phyloP scores from a whole-genome alignment of 148 eudicot species.

The Silene uniflora region DNA sequence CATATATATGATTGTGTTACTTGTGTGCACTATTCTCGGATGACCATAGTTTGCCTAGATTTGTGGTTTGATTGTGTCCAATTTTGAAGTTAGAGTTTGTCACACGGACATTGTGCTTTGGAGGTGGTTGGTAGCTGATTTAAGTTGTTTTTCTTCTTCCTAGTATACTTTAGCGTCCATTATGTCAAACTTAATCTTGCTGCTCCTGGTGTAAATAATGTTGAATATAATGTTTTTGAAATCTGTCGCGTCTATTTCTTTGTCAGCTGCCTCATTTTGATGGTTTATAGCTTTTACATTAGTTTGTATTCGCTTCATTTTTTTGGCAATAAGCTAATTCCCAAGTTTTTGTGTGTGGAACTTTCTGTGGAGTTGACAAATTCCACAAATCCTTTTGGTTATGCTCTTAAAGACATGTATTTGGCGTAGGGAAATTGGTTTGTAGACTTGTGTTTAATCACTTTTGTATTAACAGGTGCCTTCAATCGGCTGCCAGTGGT shows the following conservation, averaged over 20 bases:
- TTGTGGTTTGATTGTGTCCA: not conserved
- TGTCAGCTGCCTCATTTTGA: not conserved
- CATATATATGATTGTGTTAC: not conserved
- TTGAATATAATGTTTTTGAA: not conserved
- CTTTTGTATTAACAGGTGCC: constrained; percentile 54
- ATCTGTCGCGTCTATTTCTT: not conserved
- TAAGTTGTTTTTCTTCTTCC: not conserved
- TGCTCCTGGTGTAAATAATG: not conserved
- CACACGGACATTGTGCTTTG: not conserved
- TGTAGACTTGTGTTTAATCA: constrained; percentile 11
- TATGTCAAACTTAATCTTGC: not conserved
- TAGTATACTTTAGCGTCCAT: not conserved
- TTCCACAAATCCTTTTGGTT: not conserved
- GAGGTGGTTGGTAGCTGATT: not conserved
- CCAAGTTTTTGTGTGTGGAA: not conserved
- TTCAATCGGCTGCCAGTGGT: constrained; percentile 85
- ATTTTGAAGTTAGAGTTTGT: not conserved
- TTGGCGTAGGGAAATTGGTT: not conserved
- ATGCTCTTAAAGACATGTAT: not conserved
- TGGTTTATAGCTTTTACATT: not conserved
- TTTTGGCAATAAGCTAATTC: not conserved
- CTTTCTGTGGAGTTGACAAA: not conserved
- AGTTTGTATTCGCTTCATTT: not conserved
- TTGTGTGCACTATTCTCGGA: not conserved
- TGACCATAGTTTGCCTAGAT: not conserved